phyloP scores from a whole-genome alignment of 352 stramenopile genomes.

The Pythium aquatile region DNA sequence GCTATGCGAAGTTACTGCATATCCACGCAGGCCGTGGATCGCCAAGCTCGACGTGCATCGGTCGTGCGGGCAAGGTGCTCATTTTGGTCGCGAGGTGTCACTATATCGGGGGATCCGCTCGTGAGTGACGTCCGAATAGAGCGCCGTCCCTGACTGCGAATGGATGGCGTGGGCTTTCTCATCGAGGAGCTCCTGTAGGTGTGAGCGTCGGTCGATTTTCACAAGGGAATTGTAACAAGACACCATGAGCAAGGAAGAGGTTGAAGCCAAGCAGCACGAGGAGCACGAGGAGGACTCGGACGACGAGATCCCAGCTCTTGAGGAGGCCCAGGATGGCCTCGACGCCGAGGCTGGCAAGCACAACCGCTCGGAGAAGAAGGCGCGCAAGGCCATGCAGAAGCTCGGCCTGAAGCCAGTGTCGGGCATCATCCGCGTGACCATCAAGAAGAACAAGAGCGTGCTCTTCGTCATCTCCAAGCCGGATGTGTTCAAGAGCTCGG shows the following conservation, averaged over 20 bases:
- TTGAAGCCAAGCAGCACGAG: constrained; percentile 55
- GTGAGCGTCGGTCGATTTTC: neutral
- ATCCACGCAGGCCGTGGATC: too few species aligned
- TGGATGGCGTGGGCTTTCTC: constrained; percentile 14
- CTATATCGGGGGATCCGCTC: constrained; percentile 5
- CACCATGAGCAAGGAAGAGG: constrained; percentile 40
- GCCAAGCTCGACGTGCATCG: too few species aligned
- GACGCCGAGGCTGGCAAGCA: constrained; percentile 83
- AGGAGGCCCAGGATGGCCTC: constrained; percentile 64
- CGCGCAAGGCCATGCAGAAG: constrained; percentile 99
- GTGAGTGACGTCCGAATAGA: constrained; percentile 22
- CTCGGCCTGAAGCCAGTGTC: constrained; percentile 96
- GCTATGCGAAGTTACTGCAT: too few species aligned
- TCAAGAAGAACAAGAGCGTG: constrained; percentile 98
- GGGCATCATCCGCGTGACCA: constrained; percentile 96
- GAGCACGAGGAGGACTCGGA: constrained; percentile 60
- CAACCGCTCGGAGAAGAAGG: constrained; percentile 99
- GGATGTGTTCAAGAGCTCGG: constrained; percentile 97
- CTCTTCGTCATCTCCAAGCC: constrained; percentile 97
- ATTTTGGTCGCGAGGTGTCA: constrained; percentile 4
- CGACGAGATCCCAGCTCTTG: constrained; percentile 80
- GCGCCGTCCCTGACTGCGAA: constrained; percentile 4
- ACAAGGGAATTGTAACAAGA: constrained; percentile 8
- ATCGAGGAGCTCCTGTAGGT: neutral
- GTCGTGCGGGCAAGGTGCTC: neutral